These are phyloP conservation scores for Irpex sp. DNA, from an alignment of 1,284 basidiomycete species.

Conservation along the genomic window DNA sequence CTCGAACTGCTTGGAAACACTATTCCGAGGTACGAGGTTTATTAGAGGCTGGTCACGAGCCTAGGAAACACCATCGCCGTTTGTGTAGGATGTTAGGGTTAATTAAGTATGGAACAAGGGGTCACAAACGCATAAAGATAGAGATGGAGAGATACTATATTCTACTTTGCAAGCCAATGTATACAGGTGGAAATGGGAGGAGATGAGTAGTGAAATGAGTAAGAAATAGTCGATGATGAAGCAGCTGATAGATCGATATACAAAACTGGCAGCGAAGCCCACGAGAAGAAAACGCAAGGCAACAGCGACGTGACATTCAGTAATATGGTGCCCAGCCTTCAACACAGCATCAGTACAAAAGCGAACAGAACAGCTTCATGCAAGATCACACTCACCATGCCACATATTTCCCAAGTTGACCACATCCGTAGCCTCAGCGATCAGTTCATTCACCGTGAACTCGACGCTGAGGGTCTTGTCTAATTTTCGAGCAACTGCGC, in stretches of 20 bases:
- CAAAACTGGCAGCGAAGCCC: too few species aligned
- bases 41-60: too few species aligned
- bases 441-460: slow-evolving; percentile 91
- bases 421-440: slow-evolving; percentile 83
- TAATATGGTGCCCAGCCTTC: not conserved
- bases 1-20: too few species aligned
- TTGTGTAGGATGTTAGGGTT: too few species aligned
- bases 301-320: too few species aligned
- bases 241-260: too few species aligned
- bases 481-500: slow-evolving; percentile 77
- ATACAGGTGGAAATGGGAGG: not conserved
- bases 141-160: not conserved
- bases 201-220: not conserved
- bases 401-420: slow-evolving; percentile 81
- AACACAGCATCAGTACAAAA: not conserved
- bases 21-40: too few species aligned
- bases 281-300: too few species aligned
- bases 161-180: not conserved
- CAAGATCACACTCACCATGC: slow-evolving; percentile 22
- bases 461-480: slow-evolving; percentile 85
- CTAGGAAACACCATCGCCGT: too few species aligned
- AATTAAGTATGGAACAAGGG: too few species aligned
- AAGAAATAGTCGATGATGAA: too few species aligned
- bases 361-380: not conserved
- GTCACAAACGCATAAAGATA: too few species aligned